Percentiles rank a stretch among this genome's conserved stretches.
These are phyloP conservation scores for Lactarius trivialis DNA, from an alignment of 768 basidiomycete species.

Conservation along the genomic window DNA sequence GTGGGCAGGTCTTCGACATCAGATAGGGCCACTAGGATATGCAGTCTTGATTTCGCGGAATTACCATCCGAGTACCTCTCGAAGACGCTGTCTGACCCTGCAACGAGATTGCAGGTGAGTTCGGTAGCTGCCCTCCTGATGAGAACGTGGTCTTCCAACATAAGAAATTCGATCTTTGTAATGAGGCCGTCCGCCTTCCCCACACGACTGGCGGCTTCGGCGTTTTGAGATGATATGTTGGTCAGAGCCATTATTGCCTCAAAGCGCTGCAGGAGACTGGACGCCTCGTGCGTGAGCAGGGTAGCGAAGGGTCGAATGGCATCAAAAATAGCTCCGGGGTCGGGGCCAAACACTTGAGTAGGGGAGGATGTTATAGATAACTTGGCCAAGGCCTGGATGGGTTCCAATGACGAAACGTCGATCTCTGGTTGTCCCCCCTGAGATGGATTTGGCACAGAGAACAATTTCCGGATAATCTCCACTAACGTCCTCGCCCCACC, in stretches of 20 bases:
- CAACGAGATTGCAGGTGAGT: conserved; percentile 86
- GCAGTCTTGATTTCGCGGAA: conserved; percentile 57
- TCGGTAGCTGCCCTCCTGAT: conserved; percentile 86
- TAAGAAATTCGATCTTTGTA: conserved; percentile 60
- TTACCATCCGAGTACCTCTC: conserved; percentile 51
- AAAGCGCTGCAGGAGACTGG: conserved; percentile 77
- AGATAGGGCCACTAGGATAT: conserved; percentile 77
- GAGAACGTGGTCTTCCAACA: conserved; percentile 77
- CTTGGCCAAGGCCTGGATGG: conserved; percentile 88
- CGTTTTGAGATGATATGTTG: conserved; percentile 78
- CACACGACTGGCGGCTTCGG: conserved; percentile 60
- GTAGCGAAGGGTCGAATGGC: conserved; percentile 75
- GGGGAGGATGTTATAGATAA: conserved; percentile 90
- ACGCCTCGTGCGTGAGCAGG: conserved; percentile 60
- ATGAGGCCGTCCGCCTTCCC: conserved; percentile 54
- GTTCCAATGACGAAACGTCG: conserved; percentile 44
- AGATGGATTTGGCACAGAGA: conserved; percentile 32
- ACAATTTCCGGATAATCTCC: conserved; percentile 46
- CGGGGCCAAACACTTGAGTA: conserved; percentile 83
- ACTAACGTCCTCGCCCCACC: conserved; percentile 69
- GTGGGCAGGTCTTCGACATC: conserved; percentile 84
- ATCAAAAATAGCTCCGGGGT: conserved; percentile 68
- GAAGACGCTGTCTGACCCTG: conserved; percentile 69
- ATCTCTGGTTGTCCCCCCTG: conserved; percentile 27
- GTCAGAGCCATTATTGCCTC: conserved; percentile 96